A percentile compares a stretch with the other conserved stretches of the same genome.
These are phyloP conservation scores for Psilocybe sp. DNA, from an alignment of 768 basidiomycete species.

Conservation along the genomic window DNA sequence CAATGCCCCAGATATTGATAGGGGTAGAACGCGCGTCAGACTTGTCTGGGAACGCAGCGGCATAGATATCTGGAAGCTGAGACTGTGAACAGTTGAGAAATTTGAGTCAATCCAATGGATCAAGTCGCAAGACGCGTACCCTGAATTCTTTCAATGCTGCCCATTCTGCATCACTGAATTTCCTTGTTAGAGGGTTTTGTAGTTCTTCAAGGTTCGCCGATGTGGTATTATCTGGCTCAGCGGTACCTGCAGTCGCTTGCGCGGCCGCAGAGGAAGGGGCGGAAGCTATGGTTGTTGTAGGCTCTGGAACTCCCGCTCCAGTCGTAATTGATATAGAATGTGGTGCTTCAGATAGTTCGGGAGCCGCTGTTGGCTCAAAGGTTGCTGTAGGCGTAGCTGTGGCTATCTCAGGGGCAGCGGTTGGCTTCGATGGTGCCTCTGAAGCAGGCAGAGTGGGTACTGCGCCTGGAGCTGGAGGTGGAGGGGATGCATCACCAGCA, in stretches of 20 bases:
- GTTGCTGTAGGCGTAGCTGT: neutral
- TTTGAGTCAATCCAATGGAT: neutral
- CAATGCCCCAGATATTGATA: constrained; percentile 70
- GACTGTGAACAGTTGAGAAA: constrained; percentile 19
- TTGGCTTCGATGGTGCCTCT: constrained; percentile 14
- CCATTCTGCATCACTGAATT: constrained; percentile 76
- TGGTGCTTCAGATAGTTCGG: neutral
- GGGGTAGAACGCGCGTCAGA: constrained; percentile 46
- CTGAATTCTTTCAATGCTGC: constrained; percentile 63
- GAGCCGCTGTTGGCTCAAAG: neutral
- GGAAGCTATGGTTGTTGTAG: constrained; percentile 4
- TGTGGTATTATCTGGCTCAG: constrained; percentile 8
- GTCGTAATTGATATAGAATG: neutral
- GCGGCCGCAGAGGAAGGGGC: constrained; percentile 8
- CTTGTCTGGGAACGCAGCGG: constrained; percentile 60
- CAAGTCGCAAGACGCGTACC: constrained; percentile 32
- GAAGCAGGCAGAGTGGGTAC: neutral
- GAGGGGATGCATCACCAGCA: neutral
- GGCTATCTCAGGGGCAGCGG: constrained; percentile 11
- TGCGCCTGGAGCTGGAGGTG: constrained; percentile 7
- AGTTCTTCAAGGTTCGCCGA: constrained; percentile 40
- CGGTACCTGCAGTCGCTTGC: constrained; percentile 2
- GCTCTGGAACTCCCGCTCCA: constrained; percentile 8
- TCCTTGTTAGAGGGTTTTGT: constrained; percentile 65
- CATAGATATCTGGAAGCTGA: constrained; percentile 51